phyloP scores from a whole-genome alignment of 352 stramenopile genomes.

The Pythium scleroteichum region DNA sequence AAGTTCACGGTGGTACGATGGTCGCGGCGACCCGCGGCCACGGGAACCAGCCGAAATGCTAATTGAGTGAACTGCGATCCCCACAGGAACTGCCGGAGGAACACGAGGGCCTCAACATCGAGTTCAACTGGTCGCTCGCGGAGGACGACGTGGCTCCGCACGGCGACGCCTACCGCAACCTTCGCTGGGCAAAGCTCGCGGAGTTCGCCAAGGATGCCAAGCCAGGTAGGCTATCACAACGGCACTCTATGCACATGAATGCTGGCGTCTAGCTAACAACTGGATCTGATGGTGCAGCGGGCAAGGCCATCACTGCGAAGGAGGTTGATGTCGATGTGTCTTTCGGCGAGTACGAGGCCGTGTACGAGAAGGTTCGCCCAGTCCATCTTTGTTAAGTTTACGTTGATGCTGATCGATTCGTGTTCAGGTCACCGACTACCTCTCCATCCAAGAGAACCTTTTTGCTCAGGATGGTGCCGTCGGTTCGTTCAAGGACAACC shows the following conservation, averaged over 20 bases:
- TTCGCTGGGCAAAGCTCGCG: conserved; percentile 62
- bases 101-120: conserved; percentile 79
- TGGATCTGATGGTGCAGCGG: conserved; percentile 30
- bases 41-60: no score
- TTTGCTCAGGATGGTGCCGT: conserved; percentile 79
- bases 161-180: conserved; percentile 77
- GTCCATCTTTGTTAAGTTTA: conserved; percentile 8
- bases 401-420: background rate
- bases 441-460: conserved; percentile 54
- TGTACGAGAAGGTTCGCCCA: conserved; percentile 48
- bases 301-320: conserved; percentile 54
- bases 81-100: conserved; percentile 72
- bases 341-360: conserved; percentile 65
- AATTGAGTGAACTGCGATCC: conserved; percentile 1
- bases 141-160: conserved; percentile 81
- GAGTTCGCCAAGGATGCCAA: conserved; percentile 70
- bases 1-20: conserved; percentile 80
- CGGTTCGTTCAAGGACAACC: conserved; percentile 76
- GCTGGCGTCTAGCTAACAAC: no score
- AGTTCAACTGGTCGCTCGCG: conserved; percentile 87
- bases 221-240: conserved; percentile 32
- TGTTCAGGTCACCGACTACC: conserved; percentile 57
- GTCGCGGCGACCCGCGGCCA: no score
- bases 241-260: no score
- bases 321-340: conserved; percentile 69